A percentile compares a stretch with the other conserved stretches of the same genome.
Evolutionary conservation across 441 rosid species (phyloP).

Genomic region (Gossypium aridum): DNA sequence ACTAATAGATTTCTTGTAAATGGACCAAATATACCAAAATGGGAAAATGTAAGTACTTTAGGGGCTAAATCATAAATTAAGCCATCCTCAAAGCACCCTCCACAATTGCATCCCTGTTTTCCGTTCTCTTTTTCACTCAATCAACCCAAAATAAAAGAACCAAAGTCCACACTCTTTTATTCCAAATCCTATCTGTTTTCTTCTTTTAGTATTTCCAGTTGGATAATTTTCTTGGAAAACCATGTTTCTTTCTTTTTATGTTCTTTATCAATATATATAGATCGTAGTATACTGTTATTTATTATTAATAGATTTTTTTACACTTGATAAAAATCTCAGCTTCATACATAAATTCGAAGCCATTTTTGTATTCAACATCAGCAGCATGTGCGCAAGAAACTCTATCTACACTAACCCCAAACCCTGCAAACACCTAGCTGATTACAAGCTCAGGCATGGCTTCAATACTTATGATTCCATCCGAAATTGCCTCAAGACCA

Average conservation of each 20-base stretch:
- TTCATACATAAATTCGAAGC: conserved; percentile 8
- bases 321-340: neutral
- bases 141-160: neutral
- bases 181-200: neutral
- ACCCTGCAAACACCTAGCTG: conserved; percentile 67
- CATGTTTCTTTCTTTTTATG: neutral
- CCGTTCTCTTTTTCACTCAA: neutral
- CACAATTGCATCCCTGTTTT: neutral
- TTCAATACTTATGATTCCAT: conserved; percentile 46
- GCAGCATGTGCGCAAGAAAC: conserved; percentile 46
- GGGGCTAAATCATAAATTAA: no score
- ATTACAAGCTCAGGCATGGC: conserved; percentile 65
- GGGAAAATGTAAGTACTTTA: no score
- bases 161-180: neutral
- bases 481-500: conserved; percentile 37
- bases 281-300: neutral
- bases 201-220: neutral
- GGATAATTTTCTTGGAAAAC: neutral
- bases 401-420: conserved; percentile 42
- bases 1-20: no score
- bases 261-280: neutral
- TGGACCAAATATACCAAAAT: no score
- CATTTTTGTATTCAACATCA: conserved; percentile 12
- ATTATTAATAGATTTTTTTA: neutral
- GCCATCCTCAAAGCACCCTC: neutral